phyloP scores from a whole-genome alignment of 148 eudicot species.

The Cornus florida region DNA sequence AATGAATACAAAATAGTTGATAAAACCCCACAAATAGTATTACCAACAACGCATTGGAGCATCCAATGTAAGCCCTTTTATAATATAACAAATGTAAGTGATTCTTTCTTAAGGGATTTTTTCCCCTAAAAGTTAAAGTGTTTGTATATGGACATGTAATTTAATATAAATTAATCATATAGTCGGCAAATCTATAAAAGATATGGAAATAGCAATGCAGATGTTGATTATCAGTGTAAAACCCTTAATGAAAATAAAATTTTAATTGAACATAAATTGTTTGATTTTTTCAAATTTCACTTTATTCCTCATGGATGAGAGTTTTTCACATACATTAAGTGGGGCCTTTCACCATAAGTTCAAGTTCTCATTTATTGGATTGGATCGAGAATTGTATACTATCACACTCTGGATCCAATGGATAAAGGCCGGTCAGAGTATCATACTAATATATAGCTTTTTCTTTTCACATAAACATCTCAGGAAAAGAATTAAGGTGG shows the following conservation, averaged over 20 bases:
- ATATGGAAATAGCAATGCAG: neutral
- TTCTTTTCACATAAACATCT: no score
- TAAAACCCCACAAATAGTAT: no score
- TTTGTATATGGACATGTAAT: neutral
- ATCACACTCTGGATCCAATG: no score
- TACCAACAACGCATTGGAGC: neutral
- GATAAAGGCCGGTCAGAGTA: no score
- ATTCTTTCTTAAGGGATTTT: neutral
- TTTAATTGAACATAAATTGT: neutral
- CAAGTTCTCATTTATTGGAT: no score
- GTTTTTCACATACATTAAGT: no score
- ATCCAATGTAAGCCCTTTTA: slow-evolving; percentile 1
- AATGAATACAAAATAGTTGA: no score
- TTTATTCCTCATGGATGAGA: neutral
- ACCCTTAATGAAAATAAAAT: neutral
- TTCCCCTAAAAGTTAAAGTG: neutral
- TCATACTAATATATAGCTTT: no score
- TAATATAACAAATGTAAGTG: neutral
- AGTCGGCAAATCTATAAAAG: neutral
- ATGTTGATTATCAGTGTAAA: neutral
- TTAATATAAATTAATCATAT: neutral
- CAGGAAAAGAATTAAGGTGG: neutral
- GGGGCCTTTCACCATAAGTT: no score
- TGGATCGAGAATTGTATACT: no score
- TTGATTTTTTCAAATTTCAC: neutral